Evolutionary conservation across 192 early-diverging fungal species (phyloP).

Genomic region (Coemansia sp.): DNA sequence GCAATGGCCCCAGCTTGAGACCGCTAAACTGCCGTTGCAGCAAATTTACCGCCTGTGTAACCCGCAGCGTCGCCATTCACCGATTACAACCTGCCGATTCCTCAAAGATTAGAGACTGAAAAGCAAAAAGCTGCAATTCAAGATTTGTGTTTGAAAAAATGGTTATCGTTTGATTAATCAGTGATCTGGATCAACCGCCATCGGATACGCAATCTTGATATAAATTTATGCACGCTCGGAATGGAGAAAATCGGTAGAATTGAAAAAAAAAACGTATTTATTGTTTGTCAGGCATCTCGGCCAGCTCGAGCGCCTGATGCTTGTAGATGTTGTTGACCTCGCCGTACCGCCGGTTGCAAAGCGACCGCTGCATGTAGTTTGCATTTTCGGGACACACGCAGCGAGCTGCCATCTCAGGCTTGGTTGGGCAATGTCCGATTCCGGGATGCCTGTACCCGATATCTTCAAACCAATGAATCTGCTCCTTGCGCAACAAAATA

Average conservation of each 20-base stretch:
- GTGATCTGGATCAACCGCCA: too few relatives aligned
- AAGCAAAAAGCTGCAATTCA: too few relatives aligned
- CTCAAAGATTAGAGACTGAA: too few relatives aligned
- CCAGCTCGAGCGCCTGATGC: slow-evolving; percentile 32
- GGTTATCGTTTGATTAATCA: too few relatives aligned
- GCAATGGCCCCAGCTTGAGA: not conserved
- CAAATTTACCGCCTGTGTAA: not conserved
- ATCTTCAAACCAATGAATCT: slow-evolving; percentile 76
- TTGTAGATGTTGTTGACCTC: slow-evolving; percentile 31
- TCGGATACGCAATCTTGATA: too few relatives aligned
- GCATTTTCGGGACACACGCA: slow-evolving; percentile 42
- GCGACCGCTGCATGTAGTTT: slow-evolving; percentile 46
- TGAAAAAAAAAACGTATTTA: slow-evolving; percentile 6
- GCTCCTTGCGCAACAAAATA: slow-evolving; percentile 59
- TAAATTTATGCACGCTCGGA: too few relatives aligned
- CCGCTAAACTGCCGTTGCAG: slow-evolving; percentile 5
- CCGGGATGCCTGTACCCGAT: slow-evolving; percentile 69
- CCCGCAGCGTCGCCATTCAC: slow-evolving; percentile 6
- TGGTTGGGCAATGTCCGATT: slow-evolving; percentile 68
- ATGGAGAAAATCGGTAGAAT: too few relatives aligned
- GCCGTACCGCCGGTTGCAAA: slow-evolving; percentile 32
- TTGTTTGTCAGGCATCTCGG: slow-evolving; percentile 29
- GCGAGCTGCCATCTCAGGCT: slow-evolving; percentile 39
- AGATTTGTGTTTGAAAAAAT: too few relatives aligned
- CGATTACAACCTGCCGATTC: not conserved